These are phyloP conservation scores for Chrysanthemum lavandulifolium DNA, from an alignment of 129 eudicot genomes.

Conservation along the genomic window DNA sequence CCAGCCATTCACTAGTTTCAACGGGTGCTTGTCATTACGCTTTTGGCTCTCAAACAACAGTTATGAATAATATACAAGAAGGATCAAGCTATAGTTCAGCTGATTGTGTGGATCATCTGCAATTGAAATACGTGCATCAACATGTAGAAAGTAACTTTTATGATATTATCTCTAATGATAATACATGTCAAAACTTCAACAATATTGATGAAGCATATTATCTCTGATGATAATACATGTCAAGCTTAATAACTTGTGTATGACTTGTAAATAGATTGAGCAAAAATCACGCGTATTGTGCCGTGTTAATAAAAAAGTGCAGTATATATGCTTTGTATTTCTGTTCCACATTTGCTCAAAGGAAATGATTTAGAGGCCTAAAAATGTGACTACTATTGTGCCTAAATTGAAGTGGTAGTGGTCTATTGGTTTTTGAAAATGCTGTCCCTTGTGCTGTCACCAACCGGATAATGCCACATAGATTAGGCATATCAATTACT, in stretches of 20 bases:
- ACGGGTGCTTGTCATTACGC: too few species aligned
- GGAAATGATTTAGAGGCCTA: too few species aligned
- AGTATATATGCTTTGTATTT: too few species aligned
- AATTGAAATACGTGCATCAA: conserved; percentile 26
- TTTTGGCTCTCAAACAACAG: neutral
- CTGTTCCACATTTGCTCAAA: too few species aligned
- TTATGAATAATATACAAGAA: neutral
- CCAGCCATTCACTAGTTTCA: too few species aligned
- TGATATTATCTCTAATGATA: conserved; percentile 29
- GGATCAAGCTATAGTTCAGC: neutral
- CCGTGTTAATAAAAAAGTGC: neutral
- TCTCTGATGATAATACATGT: neutral
- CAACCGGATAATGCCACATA: too few species aligned
- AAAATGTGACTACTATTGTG: too few species aligned
- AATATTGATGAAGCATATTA: conserved; percentile 28
- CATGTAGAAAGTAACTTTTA: conserved; percentile 18
- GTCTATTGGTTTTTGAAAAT: too few species aligned
- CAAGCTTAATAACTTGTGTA: neutral
- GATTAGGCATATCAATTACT: too few species aligned
- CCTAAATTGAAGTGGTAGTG: too few species aligned
- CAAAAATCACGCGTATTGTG: neutral
- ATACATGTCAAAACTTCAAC: conserved; percentile 19
- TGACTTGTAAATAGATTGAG: neutral
- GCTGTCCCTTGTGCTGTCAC: too few species aligned
- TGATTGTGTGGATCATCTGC: conserved; percentile 20